A percentile compares a stretch with the other conserved stretches of the same genome.
Conservation (phyloP, 805 yeast species). For the Schwanniomyces polymorphus region DNA sequence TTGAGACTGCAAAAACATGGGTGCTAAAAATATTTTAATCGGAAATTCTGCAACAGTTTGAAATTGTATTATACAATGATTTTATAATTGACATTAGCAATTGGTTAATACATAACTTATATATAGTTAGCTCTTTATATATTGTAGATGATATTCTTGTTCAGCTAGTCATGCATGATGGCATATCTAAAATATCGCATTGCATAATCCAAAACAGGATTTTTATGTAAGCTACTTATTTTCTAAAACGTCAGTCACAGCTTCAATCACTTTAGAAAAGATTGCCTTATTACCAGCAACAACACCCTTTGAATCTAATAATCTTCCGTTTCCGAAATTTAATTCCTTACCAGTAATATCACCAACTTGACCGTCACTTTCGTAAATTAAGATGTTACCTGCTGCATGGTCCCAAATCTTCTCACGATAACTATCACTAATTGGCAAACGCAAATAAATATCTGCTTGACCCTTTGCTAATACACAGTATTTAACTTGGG, state of each 20-base stretch:
- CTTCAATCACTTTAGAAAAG: constrained; percentile 49
- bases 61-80: not conserved
- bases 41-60: not conserved
- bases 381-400: constrained; percentile 81
- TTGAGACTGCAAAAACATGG: not conserved
- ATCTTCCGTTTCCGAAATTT: constrained; percentile 85
- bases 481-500: constrained; percentile 95
- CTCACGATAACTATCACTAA: constrained; percentile 72
- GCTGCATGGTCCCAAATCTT: constrained; percentile 99
- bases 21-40: not conserved
- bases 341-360: constrained; percentile 74
- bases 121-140: not conserved
- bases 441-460: constrained; percentile 85
- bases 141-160: not conserved
- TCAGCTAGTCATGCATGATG: not conserved
- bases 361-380: constrained; percentile 89
- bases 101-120: no score
- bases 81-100: no score
- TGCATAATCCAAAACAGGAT: not conserved
- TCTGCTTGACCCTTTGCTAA: constrained; percentile 91
- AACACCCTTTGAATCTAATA: constrained; percentile 84
- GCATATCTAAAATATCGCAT: not conserved
- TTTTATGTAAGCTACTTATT: not conserved
- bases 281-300: constrained; percentile 68
- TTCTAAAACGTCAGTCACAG: constrained; percentile 28